Evolutionary conservation across 164 flowering plant genomes (phyloP), one percentile per base, ranked within the genome.

Genomic region (Chimonanthus salicifolius): DNA sequence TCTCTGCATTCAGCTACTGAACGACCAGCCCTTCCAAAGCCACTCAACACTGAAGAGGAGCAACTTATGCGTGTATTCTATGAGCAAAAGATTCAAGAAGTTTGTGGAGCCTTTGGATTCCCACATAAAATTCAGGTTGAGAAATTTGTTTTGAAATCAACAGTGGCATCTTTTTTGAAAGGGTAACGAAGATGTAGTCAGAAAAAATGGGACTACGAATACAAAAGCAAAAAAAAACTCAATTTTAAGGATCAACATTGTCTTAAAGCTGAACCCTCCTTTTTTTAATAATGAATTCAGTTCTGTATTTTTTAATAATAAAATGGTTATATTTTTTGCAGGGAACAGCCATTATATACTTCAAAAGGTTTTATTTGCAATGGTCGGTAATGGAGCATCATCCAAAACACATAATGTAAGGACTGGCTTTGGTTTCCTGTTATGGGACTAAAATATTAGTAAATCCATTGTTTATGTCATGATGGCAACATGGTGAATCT

Each of bases 331-430:
- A 44, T 86, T 50, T 10, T 72, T 76, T 85, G 80, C 89, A 96
- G 99, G 99, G 89, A 49, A 92, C 97, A 48, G 97, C 98, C 69
- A 88, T 94, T 58, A 79, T 87, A 73, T 96, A 92, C 83, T 96
- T 91, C 68, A 96, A 96, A 83, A 90, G 99, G 78, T 96, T 96
- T 80, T 94, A 92, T 83, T 80, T 94, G 79, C 92, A 88, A 63
- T 94, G 99, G 97, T 96, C 98, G 7, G 95, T 96, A 74, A 96
- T 96, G 99, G 92, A 90, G 82, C 97, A 92, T 83, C 92, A 96
- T 78, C 99, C 99, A 46, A 96, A 96, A 83, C 75, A 88, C 72
- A 87, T 92, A 77, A 94, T 94, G 99, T 96, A 87, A 78, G 90
- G 68, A 74, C 46, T 44, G 21, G 3, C 66, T 75, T 46, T 64